A percentile compares a stretch with the other conserved stretches of the same genome.
phyloP scores from a whole-genome alignment of 2,329 filamentous ascomycete species.

The Cladosporium halotolerans region DNA sequence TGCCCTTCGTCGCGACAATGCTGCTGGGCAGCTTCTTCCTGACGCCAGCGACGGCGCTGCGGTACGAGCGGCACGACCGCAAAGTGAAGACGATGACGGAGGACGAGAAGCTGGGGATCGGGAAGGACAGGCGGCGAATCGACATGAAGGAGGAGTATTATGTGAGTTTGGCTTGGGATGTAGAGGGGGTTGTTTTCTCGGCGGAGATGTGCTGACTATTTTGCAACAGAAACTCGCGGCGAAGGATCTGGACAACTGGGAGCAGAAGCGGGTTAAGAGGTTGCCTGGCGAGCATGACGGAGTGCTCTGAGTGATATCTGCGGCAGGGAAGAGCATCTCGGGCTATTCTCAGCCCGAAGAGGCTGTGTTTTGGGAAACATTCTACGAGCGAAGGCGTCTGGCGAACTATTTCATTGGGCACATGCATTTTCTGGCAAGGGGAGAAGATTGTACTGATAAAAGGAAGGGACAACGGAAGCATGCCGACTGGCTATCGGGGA shows the following conservation, averaged over 20 bases:
- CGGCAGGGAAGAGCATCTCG: neutral
- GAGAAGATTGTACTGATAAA: neutral
- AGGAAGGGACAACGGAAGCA: neutral
- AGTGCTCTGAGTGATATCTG: slow-evolving; percentile 49
- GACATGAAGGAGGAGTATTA: slow-evolving; percentile 84
- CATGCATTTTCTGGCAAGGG: neutral
- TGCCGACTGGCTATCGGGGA: neutral
- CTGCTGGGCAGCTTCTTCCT: slow-evolving; percentile 89
- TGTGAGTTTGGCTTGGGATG: too few relatives aligned
- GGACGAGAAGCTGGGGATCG: slow-evolving; percentile 79
- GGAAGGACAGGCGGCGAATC: slow-evolving; percentile 62
- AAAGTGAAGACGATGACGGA: slow-evolving; percentile 78
- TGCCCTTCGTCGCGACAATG: slow-evolving; percentile 87
- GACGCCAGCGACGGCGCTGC: slow-evolving; percentile 84
- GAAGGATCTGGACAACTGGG: slow-evolving; percentile 92
- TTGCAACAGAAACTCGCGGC: slow-evolving; percentile 63
- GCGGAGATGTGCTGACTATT: neutral
- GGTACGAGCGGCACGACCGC: slow-evolving; percentile 89
- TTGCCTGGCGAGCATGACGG: slow-evolving; percentile 87
- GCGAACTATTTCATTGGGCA: neutral
- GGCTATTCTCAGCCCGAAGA: neutral
- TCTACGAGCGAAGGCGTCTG: slow-evolving; percentile 9
- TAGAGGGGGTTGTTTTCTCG: too few relatives aligned
- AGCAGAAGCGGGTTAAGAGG: slow-evolving; percentile 88
- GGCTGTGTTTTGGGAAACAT: neutral